Evolutionary conservation across 495 filamentous ascomycete genomes (phyloP).

Genomic region (Aspergillus hancockii): DNA sequence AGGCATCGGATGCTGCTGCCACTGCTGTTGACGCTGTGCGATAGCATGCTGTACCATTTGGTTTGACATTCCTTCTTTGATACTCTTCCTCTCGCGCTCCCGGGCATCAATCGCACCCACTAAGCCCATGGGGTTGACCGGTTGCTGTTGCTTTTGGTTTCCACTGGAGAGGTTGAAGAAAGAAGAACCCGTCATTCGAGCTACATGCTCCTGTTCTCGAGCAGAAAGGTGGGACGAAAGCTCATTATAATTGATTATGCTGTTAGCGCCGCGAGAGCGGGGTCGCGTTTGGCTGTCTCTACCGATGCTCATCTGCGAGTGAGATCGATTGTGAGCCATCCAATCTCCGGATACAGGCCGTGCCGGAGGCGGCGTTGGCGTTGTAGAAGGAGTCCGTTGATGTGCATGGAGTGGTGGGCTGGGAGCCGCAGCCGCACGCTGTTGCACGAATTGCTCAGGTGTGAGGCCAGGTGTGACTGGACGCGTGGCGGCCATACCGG

Average conservation of each 20-base stretch:
- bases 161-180: slow-evolving; percentile 69
- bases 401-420: slow-evolving; percentile 54
- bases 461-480: slow-evolving; percentile 51
- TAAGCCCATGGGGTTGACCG: slow-evolving; percentile 58
- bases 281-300: slow-evolving; percentile 50
- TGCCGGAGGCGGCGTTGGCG: slow-evolving; percentile 44
- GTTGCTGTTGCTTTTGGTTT: slow-evolving; percentile 42
- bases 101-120: slow-evolving; percentile 76
- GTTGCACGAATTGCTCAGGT: slow-evolving; percentile 85
- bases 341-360: slow-evolving; percentile 58
- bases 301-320: slow-evolving; percentile 32
- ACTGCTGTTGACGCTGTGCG: slow-evolving; percentile 67
- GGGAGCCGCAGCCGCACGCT: slow-evolving; percentile 69
- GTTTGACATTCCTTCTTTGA: slow-evolving; percentile 69
- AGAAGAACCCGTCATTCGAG: slow-evolving; percentile 80
- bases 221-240: slow-evolving; percentile 74
- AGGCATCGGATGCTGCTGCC: slow-evolving; percentile 32
- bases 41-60: slow-evolving; percentile 81
- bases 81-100: slow-evolving; percentile 70
- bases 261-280: slow-evolving; percentile 49
- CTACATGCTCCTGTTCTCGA: slow-evolving; percentile 91
- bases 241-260: slow-evolving; percentile 50
- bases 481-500: slow-evolving; percentile 56
- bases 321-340: slow-evolving; percentile 49
- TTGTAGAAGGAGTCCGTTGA: slow-evolving; percentile 57